Conservation (phyloP, 768 basidiomycete genomes). For the Vishniacozyma victoriae region DNA sequence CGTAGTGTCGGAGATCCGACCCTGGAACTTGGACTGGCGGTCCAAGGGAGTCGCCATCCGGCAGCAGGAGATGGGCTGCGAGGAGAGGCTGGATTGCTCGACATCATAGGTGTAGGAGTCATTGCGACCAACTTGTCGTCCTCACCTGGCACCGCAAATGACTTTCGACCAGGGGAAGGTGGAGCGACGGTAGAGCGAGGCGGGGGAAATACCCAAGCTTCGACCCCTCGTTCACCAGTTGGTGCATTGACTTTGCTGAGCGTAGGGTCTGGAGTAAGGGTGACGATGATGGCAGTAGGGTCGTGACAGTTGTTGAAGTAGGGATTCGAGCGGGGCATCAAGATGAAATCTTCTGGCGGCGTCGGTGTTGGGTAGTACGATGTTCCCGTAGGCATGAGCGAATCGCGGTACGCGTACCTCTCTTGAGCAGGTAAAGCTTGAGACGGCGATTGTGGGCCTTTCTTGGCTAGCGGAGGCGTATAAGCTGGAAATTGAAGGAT, state of each 20-base stretch:
- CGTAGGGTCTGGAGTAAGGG: constrained; percentile 52
- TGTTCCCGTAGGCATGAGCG: constrained; percentile 49
- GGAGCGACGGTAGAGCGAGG: constrained; percentile 44
- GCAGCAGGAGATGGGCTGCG: constrained; percentile 8
- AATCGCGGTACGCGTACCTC: constrained; percentile 61
- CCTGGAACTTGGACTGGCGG: constrained; percentile 17
- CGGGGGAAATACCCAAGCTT: constrained; percentile 70
- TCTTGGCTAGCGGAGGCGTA: constrained; percentile 18
- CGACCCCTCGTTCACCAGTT: constrained; percentile 53
- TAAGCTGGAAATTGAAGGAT: constrained; percentile 60
- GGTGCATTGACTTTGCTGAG: constrained; percentile 33
- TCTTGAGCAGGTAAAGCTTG: constrained; percentile 50
- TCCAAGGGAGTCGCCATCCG: constrained; percentile 43
- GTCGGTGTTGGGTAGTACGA: constrained; percentile 59
- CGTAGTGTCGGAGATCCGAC: constrained; percentile 19
- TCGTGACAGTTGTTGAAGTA: constrained; percentile 66
- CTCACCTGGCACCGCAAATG: constrained; percentile 37
- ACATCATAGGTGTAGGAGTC: constrained; percentile 39
- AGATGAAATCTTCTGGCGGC: constrained; percentile 68
- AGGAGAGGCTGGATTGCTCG: background rate
- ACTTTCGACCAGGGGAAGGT: constrained; percentile 40
- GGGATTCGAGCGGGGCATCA: constrained; percentile 65
- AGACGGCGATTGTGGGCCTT: constrained; percentile 24
- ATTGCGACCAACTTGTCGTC: constrained; percentile 41
- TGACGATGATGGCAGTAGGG: constrained; percentile 61